phyloP scores from a whole-genome alignment of 2,329 filamentous ascomycete genomes.

The Zopfia rhizophila region DNA sequence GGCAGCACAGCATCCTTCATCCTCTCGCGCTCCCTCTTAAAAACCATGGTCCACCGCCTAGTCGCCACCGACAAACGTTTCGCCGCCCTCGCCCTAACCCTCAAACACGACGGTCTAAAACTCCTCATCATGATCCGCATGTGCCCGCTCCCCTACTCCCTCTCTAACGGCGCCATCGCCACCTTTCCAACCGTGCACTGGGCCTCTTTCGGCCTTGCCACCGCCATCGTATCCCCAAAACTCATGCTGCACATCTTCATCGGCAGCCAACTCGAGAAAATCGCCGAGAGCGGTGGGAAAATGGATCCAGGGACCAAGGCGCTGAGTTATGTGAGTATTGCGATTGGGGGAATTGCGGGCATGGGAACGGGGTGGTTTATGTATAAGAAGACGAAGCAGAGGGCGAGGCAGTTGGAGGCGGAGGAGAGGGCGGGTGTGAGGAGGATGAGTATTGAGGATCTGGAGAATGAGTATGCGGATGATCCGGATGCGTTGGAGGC shows the following conservation, averaged over 20 bases:
- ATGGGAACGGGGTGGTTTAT: slow-evolving; percentile 83
- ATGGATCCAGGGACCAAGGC: slow-evolving; percentile 83
- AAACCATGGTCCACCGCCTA: slow-evolving; percentile 79
- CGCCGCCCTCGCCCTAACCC: slow-evolving; percentile 84
- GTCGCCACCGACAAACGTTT: slow-evolving; percentile 88
- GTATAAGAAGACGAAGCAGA: slow-evolving; percentile 70
- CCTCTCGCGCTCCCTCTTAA: slow-evolving; percentile 80
- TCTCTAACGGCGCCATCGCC: slow-evolving; percentile 93
- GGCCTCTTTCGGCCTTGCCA: slow-evolving; percentile 80
- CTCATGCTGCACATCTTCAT: slow-evolving; percentile 93
- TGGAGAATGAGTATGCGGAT: slow-evolving; percentile 56
- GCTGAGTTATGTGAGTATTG: slow-evolving; percentile 85
- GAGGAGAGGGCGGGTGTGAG: slow-evolving; percentile 55
- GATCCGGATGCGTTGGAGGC: slow-evolving; percentile 57
- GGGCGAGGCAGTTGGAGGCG: slow-evolving; percentile 61
- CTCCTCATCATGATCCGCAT: slow-evolving; percentile 91
- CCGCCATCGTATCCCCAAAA: slow-evolving; percentile 84
- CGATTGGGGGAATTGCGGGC: slow-evolving; percentile 76
- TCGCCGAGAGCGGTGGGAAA: slow-evolving; percentile 83
- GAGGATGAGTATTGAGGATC: slow-evolving; percentile 42
- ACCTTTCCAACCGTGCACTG: slow-evolving; percentile 91
- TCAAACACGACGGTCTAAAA: slow-evolving; percentile 89
- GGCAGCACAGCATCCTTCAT: slow-evolving; percentile 85
- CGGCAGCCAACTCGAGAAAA: slow-evolving; percentile 80
- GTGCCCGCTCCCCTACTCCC: slow-evolving; percentile 90